Evolutionary conservation across 108 stramenopile species (phyloP), one percentile per base, ranked within the genome.

Genomic region (Schizochytrium sp.): DNA sequence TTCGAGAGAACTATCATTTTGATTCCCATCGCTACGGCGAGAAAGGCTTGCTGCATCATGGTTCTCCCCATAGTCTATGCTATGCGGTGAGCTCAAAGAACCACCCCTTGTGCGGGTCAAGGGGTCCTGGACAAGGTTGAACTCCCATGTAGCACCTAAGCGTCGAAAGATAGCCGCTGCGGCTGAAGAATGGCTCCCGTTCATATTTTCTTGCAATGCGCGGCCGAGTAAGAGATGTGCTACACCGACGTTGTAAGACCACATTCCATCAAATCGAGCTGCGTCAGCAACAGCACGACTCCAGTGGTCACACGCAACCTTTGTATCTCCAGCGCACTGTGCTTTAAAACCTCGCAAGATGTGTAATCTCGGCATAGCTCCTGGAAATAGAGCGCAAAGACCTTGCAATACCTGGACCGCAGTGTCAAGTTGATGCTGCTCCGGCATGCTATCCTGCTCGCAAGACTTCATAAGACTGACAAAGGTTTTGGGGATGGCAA

Each of bases 191-290:
- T 83, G 76, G 28, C 76, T 83, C 28, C 53, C 50, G 50, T 5
- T 0, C 45, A 53, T n/a, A 28, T 83, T 53, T 38, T 83, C 76
- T 10, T 55, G 10, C 53, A 55, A 5, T 0, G 47, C 28, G 15
- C 53, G 47, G 47, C 76, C 40, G 12, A 83, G 47, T 5, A 83
- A 40, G n/a, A 83, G 55, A 53, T 83, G 76, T 5, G 76, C 76
- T n/a, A 83, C 15, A 38, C 76, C 76, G 10, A 83, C 76, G 55
- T 55, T 83, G 76, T 83, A 83, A 38, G 28, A 83, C 76, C 76
- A 83, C 76, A 55, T 83, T 47, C 76, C 76, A 10, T 83, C 76
- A 10, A 83, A 40, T 0, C 76, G 47, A 0, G 76, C 47, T 10
- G 50, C 76, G 50, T 55, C 50, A 7, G 50, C 76, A 47, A 83